Evolutionary conservation across 2,329 filamentous ascomycete species (phyloP), one percentile per base, ranked within the genome.

Genomic region (Karstenula rhodostoma): DNA sequence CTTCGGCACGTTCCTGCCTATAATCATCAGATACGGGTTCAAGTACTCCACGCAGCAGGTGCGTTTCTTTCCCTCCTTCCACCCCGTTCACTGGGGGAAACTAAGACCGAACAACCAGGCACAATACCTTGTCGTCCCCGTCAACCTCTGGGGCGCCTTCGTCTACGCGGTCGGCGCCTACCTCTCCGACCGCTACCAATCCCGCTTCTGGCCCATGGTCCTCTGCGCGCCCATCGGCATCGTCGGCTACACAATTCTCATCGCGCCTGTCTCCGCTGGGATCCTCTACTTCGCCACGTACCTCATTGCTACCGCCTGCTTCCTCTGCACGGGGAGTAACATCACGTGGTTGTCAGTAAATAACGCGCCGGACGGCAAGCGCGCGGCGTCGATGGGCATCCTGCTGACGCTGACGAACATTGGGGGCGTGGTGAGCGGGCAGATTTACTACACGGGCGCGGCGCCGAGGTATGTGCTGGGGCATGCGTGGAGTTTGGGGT

Each of bases 1-100:
- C 7, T 80, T 80, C 42, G 74, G 78, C 3, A 80, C 78, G 0
- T 81, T 81, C 51, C 64, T 81, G 1, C 79, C 79, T 0, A 79
- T 80, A 50, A 80, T 81, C 51, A 79, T 80, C 49, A 75, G 76
- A 22, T 73, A 80, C 19, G 72, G 73, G 2, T 80, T 81, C 58
- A 68, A 77, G 23, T 80, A 77, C 56, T 77, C 76, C 1, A 77
- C 76, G 0, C 70, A 78, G 12, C 73, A 81, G 62, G 75, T 76
- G 49, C 64, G 74, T 33, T 71, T 8, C 22, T 25, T 72, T 59
- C 27, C 17, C 13, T 9, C 29, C 8, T 32, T 32, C 8, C 4
- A 32, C 12, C 29, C 2, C 12, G 2, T 5, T 32, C 29, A 10
- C 7, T 10, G 2, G 8, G 4, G 29, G 8, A 32, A 9, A 10